Evolutionary conservation across 1,284 basidiomycete species (phyloP).

Genomic region (Leccinum proximum): DNA sequence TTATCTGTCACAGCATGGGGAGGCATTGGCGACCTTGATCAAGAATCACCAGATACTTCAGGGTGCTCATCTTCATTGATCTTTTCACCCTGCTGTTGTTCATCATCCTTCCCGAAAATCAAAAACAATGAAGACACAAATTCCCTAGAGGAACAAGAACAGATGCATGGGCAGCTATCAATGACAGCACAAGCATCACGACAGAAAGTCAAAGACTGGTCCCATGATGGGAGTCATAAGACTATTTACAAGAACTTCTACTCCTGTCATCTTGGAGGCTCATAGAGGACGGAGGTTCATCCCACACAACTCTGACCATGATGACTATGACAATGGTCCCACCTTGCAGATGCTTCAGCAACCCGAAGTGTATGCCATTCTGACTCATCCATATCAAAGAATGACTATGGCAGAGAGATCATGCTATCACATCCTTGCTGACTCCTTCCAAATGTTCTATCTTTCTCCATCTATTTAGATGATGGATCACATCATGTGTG

Average conservation of each 20-base stretch:
- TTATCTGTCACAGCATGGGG: neutral
- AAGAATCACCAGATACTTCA: constrained; percentile 6
- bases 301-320: neutral
- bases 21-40: neutral
- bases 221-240: neutral
- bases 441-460: constrained; percentile 19
- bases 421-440: constrained; percentile 12
- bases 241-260: neutral
- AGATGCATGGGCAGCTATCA: neutral
- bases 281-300: neutral
- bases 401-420: constrained; percentile 5
- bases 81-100: neutral
- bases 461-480: neutral
- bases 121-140: neutral
- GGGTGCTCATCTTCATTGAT: neutral
- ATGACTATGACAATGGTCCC: constrained; percentile 15
- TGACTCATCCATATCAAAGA: neutral
- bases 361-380: constrained; percentile 8
- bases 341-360: constrained; percentile 12
- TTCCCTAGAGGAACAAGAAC: neutral
- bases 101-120: neutral
- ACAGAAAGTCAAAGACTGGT: neutral
- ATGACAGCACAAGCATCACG: neutral
- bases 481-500: constrained; percentile 12
- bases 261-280: neutral